phyloP scores from a whole-genome alignment of 2,329 filamentous ascomycete genomes.

The Blastomyces parvus region DNA sequence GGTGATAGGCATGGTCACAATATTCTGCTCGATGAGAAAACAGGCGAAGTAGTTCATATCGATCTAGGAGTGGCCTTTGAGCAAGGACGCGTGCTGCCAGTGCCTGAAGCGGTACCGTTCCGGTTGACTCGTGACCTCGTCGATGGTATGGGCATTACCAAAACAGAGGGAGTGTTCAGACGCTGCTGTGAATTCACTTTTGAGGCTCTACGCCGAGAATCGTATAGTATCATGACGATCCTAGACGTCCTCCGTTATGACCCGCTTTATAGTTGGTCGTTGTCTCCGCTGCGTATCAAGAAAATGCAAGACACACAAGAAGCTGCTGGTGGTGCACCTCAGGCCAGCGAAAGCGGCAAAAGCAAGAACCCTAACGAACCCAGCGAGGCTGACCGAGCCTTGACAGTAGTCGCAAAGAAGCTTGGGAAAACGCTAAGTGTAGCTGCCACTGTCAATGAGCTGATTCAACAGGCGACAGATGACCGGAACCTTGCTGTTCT shows the following conservation, averaged over 20 bases:
- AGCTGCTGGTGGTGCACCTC: slow-evolving; percentile 31
- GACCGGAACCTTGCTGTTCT: slow-evolving; percentile 84
- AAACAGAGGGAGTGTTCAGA: slow-evolving; percentile 90
- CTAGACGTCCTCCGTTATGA: slow-evolving; percentile 97
- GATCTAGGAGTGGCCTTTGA: slow-evolving; percentile 97
- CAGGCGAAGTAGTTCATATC: slow-evolving; percentile 91
- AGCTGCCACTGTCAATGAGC: slow-evolving; percentile 87
- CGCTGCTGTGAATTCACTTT: slow-evolving; percentile 98
- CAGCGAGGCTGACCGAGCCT: slow-evolving; percentile 78
- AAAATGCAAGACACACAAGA: slow-evolving; percentile 53
- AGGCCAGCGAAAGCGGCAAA: slow-evolving; percentile 25
- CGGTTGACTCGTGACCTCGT: slow-evolving; percentile 87
- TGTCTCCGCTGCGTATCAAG: slow-evolving; percentile 60
- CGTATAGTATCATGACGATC: slow-evolving; percentile 96
- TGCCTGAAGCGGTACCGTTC: slow-evolving; percentile 94
- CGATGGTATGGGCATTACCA: slow-evolving; percentile 92
- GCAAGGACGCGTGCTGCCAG: slow-evolving; percentile 84
- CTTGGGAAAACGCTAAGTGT: slow-evolving; percentile 88
- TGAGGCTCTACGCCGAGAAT: slow-evolving; percentile 86
- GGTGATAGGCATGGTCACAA: slow-evolving; percentile 96
- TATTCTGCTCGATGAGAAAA: slow-evolving; percentile 81
- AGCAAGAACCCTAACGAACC: slow-evolving; percentile 46
- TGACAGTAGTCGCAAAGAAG: slow-evolving; percentile 94
- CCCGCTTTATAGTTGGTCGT: slow-evolving; percentile 90
- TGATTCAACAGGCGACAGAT: slow-evolving; percentile 93